These are phyloP conservation scores for Comarum palustre DNA, from an alignment of 306 rosid genomes.

Conservation along the genomic window DNA sequence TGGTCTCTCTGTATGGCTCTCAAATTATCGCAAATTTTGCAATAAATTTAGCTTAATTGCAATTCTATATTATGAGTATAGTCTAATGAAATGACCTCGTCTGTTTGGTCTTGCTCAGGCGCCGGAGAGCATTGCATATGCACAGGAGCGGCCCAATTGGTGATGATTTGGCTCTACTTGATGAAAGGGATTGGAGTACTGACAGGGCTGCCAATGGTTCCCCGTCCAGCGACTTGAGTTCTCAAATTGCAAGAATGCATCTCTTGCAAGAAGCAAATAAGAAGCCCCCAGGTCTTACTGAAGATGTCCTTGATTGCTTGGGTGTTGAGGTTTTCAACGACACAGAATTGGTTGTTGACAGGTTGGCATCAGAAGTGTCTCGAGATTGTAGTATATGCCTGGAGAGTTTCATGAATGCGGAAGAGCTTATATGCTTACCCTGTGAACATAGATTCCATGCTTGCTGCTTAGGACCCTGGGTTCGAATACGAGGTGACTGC, in stretches of 20 bases:
- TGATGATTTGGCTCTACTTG: conserved; percentile 21
- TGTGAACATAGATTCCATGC: conserved; percentile 78
- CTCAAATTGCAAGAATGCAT: conserved; percentile 46
- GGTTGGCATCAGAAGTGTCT: conserved; percentile 29
- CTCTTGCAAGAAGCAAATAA: conserved; percentile 37
- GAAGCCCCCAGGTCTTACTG: conserved; percentile 74
- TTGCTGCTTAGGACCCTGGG: conserved; percentile 78
- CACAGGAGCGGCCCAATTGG: not conserved
- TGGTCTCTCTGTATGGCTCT: conserved; percentile 11
- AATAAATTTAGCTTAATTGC: not conserved
- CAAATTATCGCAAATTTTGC: not conserved
- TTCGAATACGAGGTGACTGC: conserved; percentile 71
- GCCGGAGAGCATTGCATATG: conserved; percentile 12
- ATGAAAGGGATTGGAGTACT: conserved; percentile 31
- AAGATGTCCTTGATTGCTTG: conserved; percentile 58
- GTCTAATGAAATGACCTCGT: conserved; percentile 17
- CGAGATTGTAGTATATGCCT: conserved; percentile 83
- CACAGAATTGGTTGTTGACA: conserved; percentile 18
- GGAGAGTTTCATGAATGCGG: conserved; percentile 64
- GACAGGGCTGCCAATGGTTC: conserved; percentile 32
- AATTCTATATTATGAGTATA: not conserved
- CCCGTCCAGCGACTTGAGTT: conserved; percentile 37
- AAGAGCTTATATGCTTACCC: conserved; percentile 54
- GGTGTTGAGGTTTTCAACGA: conserved; percentile 45
- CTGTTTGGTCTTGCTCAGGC: conserved; percentile 29